Base-by-base conservation (phyloP, 1,139 yeast genomes). In the Hanseniaspora gamundiae region DNA sequence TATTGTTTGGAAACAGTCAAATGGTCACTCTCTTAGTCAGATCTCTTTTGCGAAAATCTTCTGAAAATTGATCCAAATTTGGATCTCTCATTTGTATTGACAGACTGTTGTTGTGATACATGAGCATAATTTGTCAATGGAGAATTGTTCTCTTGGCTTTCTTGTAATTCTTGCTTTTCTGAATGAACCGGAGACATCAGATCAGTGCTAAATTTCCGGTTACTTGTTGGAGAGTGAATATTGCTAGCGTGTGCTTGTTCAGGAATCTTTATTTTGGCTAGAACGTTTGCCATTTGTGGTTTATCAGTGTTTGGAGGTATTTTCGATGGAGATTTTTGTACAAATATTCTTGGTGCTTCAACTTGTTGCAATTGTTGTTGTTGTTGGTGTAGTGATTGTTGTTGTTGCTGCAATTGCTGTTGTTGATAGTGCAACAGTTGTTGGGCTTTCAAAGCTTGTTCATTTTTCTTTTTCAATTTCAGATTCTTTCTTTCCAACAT, bases 401-500 rank as follows among this genome's bases (percentile, higher is more conserved):
- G 44, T 35, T 40, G 49, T 13, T 11, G 10, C 9, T 16, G 26
- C 16, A 49, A 48, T 24, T 47, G 54, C 38, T 49, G 52, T 38
- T 50, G 56, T 27, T 47, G 56, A 39, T 35, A 38, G 33, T 29
- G 5, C 17, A 24, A 36, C 45, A 24, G 22, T 33, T 47, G 51
- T 26, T 49, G 53, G 21, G 40, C 44, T 33, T 19, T 33, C 31
- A 48, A 52, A 41, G 42, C 47, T 36, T 48, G 57, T 29, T 44
- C 53, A 43, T 54, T 57, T 49, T 49, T 57, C 46, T 55, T 58
- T 45, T 55, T 60, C 35, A 57, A 41, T 44, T 81, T 74, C 21
- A 81, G 72, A 66, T 69, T 66, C 69, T 83, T 74, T 47, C 94
- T 74, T 54, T 75, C 77, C 49, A 70, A 59, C 87, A 81, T 81